Evolutionary conservation across 1,284 basidiomycete genomes (phyloP), one percentile per base, ranked within the genome.

Genomic region (Grifola frondosa): DNA sequence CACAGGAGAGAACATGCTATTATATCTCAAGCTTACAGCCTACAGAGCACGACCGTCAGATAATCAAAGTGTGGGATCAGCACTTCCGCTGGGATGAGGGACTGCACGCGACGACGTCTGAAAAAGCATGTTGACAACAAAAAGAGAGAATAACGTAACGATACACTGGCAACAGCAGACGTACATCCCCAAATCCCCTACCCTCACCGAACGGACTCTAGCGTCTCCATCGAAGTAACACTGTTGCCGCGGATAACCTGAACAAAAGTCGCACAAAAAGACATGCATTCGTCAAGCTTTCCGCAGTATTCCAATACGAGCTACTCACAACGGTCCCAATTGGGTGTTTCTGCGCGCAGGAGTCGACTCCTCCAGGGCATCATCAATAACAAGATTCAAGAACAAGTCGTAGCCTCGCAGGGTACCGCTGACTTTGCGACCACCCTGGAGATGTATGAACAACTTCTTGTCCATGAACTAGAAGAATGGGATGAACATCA

Each of bases 391-490:
- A 30, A 99, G 79, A 68, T 99, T 99, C 65, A 99, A 74, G 75
- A 99, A 99, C 58, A 99, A 88, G 75, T 99, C 97, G 69, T 96
- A 99, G 28, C 97, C 97, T 50, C 97, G 85, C 43, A 99, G 72
- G n/a, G 85, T 86, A 44, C 96, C 97, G 68, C 91, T 92, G 59
- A 99, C 88, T 77, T 91, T 93, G 59, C 97, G 87, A 45, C 93
- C 93, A 41, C 95, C 97, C 65, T 99, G 96, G 6, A 99, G 76
- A 72, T 97, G 86, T 61, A 99, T 78, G 68, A 93, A 94, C 56
- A 98, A 74, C 58, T 88, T 90, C 75, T 97, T 97, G 80, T 99
- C 97, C 91, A 99, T 97, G 66, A 97, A 99, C 89, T 97, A 63
- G 54, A 46, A 41, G 45, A 30, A 41, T 23, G 42, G 21, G 29